A percentile compares a stretch with the other conserved stretches of the same genome.
phyloP scores from a whole-genome alignment of 805 yeast species.

The Ogataea wickerhamii region DNA sequence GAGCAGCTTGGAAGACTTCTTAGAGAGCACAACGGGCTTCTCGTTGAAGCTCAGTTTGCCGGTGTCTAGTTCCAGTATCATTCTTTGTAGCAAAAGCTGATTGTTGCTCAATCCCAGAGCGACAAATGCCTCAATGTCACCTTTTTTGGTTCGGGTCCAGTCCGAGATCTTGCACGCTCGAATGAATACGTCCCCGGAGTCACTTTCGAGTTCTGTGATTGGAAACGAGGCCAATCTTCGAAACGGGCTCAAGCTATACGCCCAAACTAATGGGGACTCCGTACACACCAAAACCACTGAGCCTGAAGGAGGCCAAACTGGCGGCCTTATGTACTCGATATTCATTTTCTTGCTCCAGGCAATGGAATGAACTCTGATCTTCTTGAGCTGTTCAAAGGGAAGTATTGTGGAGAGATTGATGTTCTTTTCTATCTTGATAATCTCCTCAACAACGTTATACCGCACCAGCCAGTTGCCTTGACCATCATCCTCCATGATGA shows the following conservation, averaged over 20 bases:
- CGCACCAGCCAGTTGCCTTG: slow-evolving; percentile 17
- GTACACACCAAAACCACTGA: slow-evolving; percentile 15
- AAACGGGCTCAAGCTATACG: slow-evolving; percentile 11
- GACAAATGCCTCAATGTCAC: slow-evolving; percentile 4
- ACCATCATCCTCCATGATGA: slow-evolving; percentile 15
- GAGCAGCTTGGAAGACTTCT: slow-evolving; percentile 7
- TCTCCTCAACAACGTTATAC: slow-evolving; percentile 11
- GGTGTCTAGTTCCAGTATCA: slow-evolving; percentile 2
- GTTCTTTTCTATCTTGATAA: slow-evolving; percentile 11
- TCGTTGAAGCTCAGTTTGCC: background rate
- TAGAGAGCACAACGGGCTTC: slow-evolving; percentile 2
- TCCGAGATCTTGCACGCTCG: slow-evolving; percentile 14
- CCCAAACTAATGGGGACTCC: slow-evolving; percentile 14
- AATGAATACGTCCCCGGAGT: slow-evolving; percentile 5
- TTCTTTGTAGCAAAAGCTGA: slow-evolving; percentile 8
- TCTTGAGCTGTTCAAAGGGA: slow-evolving; percentile 9
- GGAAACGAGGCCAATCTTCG: slow-evolving; percentile 7
- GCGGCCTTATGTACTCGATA: background rate
- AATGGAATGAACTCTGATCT: slow-evolving; percentile 24
- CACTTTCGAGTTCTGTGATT: slow-evolving; percentile 1
- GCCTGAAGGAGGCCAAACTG: slow-evolving; percentile 15
- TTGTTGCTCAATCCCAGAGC: slow-evolving; percentile 12
- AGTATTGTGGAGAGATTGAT: slow-evolving; percentile 15
- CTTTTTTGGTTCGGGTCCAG: slow-evolving; percentile 8
- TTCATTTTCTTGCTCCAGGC: slow-evolving; percentile 16